Evolutionary conservation across 2,329 filamentous ascomycete genomes (phyloP).

Genomic region (Xylariales sp.): DNA sequence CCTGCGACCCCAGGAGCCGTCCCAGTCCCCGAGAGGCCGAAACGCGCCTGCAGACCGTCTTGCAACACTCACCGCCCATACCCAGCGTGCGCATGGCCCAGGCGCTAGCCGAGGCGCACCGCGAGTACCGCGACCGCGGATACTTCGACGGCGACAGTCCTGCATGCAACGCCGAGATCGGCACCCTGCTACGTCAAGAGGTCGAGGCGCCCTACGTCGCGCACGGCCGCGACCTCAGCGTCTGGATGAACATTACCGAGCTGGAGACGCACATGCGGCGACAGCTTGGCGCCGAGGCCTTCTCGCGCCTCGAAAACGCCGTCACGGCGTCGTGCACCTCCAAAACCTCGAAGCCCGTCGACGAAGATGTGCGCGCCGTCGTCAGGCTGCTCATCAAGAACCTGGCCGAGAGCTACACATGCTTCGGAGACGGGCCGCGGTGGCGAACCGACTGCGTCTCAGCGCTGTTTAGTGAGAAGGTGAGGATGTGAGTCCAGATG

Average conservation of each 20-base stretch:
- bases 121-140: conserved; percentile 40
- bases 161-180: conserved; percentile 27
- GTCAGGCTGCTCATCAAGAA: conserved; percentile 37
- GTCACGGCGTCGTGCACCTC: conserved; percentile 1
- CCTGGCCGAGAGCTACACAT: conserved; percentile 42
- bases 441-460: conserved; percentile 41
- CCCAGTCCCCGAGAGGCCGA: conserved; percentile 34
- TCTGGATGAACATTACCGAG: conserved; percentile 40
- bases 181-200: conserved; percentile 23
- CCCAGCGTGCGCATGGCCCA: conserved; percentile 37
- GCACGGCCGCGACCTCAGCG: conserved; percentile 32
- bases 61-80: conserved; percentile 41
- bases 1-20: conserved; percentile 3
- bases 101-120: conserved; percentile 43
- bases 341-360: background rate
- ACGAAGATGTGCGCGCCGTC: conserved; percentile 19
- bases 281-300: conserved; percentile 37
- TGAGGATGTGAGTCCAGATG: conserved; percentile 1
- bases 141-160: conserved; percentile 35
- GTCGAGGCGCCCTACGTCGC: conserved; percentile 35
- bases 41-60: conserved; percentile 18
- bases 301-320: conserved; percentile 33
- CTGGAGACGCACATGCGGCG: conserved; percentile 41
- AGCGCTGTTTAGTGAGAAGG: conserved; percentile 32
- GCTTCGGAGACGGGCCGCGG: conserved; percentile 48